phyloP scores from a whole-genome alignment of 441 rosid genomes.

The Euphorbia celastroides region DNA sequence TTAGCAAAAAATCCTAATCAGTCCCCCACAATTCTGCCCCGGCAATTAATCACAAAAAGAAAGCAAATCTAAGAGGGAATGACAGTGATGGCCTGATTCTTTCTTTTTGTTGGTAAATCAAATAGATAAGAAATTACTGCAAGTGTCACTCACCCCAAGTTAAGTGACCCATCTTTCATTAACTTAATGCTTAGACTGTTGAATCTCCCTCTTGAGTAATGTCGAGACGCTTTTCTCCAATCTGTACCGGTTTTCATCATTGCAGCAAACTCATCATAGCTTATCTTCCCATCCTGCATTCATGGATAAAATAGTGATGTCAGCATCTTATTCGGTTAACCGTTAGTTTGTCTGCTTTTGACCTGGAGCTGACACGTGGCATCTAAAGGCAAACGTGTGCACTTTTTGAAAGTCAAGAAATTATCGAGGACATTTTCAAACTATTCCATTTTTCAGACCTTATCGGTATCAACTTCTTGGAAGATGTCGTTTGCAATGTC shows the following conservation, averaged over 20 bases:
- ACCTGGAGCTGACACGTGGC: too few relatives aligned
- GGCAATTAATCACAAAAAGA: slow-evolving; percentile 32
- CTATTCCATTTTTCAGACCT: slow-evolving; percentile 56
- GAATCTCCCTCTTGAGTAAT: slow-evolving; percentile 97
- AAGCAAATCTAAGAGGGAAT: slow-evolving; percentile 25
- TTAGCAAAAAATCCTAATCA: not conserved
- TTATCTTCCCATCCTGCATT: slow-evolving; percentile 83
- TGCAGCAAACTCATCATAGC: slow-evolving; percentile 93
- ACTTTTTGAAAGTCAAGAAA: too few relatives aligned
- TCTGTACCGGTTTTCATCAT: slow-evolving; percentile 99
- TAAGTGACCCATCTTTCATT: slow-evolving; percentile 95
- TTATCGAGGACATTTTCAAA: too few relatives aligned
- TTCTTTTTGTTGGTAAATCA: slow-evolving; percentile 21
- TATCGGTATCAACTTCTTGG: slow-evolving; percentile 99
- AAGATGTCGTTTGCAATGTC: slow-evolving; percentile 93
- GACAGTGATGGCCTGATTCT: slow-evolving; percentile 23
- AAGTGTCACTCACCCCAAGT: slow-evolving; percentile 48
- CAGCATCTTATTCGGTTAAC: slow-evolving; percentile 5
- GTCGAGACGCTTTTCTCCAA: slow-evolving; percentile 99
- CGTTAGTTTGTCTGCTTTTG: too few relatives aligned
- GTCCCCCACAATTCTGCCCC: slow-evolving; percentile 17
- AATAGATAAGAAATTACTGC: slow-evolving; percentile 4
- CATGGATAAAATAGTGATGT: slow-evolving; percentile 2
- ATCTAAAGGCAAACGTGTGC: too few relatives aligned
- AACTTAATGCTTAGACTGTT: slow-evolving; percentile 94